Conservation (phyloP, 1,284 basidiomycete species). For the Tilletiaria anomala region DNA sequence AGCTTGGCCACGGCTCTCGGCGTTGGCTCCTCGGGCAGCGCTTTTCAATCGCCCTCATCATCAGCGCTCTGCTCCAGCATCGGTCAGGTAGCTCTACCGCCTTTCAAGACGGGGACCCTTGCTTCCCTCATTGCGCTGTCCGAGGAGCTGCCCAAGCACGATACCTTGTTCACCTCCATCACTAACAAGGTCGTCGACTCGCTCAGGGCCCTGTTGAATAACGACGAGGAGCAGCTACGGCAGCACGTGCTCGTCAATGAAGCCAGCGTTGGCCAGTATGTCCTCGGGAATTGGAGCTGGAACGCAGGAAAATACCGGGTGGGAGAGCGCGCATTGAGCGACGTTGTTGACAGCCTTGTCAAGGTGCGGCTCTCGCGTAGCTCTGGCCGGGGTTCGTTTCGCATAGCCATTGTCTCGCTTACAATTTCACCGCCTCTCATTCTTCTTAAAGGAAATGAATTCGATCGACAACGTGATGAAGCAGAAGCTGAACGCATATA, state of each 20-base stretch:
- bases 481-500: conserved; percentile 78
- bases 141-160: conserved; percentile 82
- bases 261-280: conserved; percentile 61
- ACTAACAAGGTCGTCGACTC: conserved; percentile 91
- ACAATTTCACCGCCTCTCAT: no score
- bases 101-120: conserved; percentile 72
- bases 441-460: conserved; percentile 22
- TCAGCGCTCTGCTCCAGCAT: not conserved
- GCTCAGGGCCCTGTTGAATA: conserved; percentile 74
- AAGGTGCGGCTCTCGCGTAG: no score
- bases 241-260: conserved; percentile 78
- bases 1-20: conserved; percentile 41
- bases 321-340: conserved; percentile 56
- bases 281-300: conserved; percentile 54
- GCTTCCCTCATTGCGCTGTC: conserved; percentile 77
- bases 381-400: no score
- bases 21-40: conserved; percentile 21
- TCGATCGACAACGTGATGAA: conserved; percentile 43
- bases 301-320: conserved; percentile 73
- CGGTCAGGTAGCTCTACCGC: conserved; percentile 25
- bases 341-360: conserved; percentile 72
- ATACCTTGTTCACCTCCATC: conserved; percentile 68
- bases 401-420: not conserved
- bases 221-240: conserved; percentile 64
- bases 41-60: conserved; percentile 11